phyloP scores from a whole-genome alignment of 371 early-diverging fungal genomes.

The Conidiobolus incongruus region DNA sequence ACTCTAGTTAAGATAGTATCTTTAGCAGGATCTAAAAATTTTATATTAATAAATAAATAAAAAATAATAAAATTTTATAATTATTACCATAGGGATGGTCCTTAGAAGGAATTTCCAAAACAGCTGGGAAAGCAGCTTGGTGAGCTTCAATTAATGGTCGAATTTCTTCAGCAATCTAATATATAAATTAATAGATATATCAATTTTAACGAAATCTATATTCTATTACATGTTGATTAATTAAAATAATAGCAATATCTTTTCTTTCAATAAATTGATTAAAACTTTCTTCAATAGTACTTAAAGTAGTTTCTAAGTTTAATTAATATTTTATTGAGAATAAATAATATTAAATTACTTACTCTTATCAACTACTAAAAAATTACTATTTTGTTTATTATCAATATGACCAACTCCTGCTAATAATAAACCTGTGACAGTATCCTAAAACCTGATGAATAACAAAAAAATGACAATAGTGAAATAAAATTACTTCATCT shows the following conservation, averaged over 20 bases:
- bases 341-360: slow-evolving; percentile 12
- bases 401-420: slow-evolving; percentile 91
- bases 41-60: not conserved
- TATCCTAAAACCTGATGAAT: slow-evolving; percentile 32
- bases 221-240: slow-evolving; percentile 74
- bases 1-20: slow-evolving; percentile 94
- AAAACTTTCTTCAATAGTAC: slow-evolving; percentile 77
- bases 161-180: slow-evolving; percentile 81
- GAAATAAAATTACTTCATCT: slow-evolving; percentile 49
- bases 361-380: slow-evolving; percentile 87
- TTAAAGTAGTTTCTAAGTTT: slow-evolving; percentile 61
- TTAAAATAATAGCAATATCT: slow-evolving; percentile 93
- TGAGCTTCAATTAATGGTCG: slow-evolving; percentile 75
- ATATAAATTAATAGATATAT: not conserved
- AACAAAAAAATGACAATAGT: not conserved
- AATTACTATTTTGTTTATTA: slow-evolving; percentile 68
- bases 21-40: slow-evolving; percentile 36
- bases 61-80: slow-evolving; percentile 14
- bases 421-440: slow-evolving; percentile 89
- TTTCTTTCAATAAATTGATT: slow-evolving; percentile 67
- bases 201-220: not conserved
- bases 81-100: slow-evolving; percentile 80
- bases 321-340: not conserved
- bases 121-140: slow-evolving; percentile 80
- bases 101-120: slow-evolving; percentile 96